A percentile compares a stretch with the other conserved stretches of the same genome.
phyloP scores from a whole-genome alignment of 441 rosid genomes.

The Gossypium trilobum region DNA sequence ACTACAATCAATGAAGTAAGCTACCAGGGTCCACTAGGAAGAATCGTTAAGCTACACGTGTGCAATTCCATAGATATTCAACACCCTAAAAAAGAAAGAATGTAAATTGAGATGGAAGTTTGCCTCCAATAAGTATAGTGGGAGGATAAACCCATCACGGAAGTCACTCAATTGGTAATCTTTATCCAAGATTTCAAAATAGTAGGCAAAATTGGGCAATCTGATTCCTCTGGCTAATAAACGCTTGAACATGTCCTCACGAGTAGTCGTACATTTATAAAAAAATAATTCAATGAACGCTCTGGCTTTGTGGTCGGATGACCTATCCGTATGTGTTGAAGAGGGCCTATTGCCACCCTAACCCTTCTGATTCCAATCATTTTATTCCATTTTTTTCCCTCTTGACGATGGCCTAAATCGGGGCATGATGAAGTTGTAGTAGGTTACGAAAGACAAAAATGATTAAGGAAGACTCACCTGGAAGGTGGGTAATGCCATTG shows the following conservation, averaged over 20 bases:
- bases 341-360: background rate
- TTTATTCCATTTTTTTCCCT: background rate
- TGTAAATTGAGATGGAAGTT: background rate
- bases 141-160: background rate
- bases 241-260: background rate
- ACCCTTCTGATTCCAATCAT: background rate
- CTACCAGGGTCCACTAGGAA: background rate
- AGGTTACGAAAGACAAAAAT: background rate
- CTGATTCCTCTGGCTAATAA: background rate
- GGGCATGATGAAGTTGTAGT: background rate
- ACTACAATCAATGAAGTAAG: background rate
- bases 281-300: background rate
- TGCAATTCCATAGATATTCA: background rate
- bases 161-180: background rate
- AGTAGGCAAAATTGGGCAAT: background rate
- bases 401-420: background rate
- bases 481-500: background rate
- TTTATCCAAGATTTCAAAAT: background rate
- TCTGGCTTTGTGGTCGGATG: background rate
- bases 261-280: background rate
- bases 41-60: background rate
- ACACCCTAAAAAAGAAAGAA: background rate
- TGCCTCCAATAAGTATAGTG: background rate
- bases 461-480: background rate
- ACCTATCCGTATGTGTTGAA: no score